Evolutionary conservation across 441 rosid genomes (phyloP).

Genomic region (Biscutella laevigata): DNA sequence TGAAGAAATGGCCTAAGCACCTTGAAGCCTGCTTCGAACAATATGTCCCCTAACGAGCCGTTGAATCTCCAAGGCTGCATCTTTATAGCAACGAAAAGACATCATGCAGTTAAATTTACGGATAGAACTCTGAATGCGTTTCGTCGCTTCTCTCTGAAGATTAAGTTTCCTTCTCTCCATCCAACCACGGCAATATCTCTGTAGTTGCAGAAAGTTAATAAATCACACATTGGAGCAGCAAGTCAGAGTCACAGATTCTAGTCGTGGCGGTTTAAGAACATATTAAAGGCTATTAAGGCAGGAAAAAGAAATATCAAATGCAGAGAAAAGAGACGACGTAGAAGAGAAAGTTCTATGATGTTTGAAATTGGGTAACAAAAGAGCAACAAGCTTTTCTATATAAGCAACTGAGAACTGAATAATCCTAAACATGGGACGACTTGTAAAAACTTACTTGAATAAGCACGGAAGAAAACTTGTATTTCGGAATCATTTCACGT

Average conservation of each 20-base stretch:
- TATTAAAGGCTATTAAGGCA: background rate
- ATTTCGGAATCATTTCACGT: conserved; percentile 25
- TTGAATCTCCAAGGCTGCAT: conserved; percentile 59
- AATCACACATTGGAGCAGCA: background rate
- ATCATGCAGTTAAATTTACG: conserved; percentile 34
- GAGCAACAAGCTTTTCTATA: background rate
- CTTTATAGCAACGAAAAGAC: conserved; percentile 27
- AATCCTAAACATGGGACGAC: background rate
- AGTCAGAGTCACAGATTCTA: background rate
- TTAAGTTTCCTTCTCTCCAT: conserved; percentile 41
- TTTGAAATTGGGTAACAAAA: background rate
- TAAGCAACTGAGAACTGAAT: background rate
- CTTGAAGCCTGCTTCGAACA: conserved; percentile 51
- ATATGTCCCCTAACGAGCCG: conserved; percentile 44
- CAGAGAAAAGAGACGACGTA: background rate
- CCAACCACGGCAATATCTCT: conserved; percentile 62
- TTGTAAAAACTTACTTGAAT: conserved; percentile 50
- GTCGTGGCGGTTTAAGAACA: background rate
- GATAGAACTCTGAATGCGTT: conserved; percentile 49
- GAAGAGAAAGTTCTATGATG: background rate
- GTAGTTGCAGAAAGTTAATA: conserved; percentile 14
- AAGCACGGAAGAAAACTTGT: conserved; percentile 22
- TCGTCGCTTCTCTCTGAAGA: conserved; percentile 36
- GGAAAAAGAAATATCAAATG: background rate
- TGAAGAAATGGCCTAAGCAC: conserved; percentile 30